A percentile compares a stretch with the other conserved stretches of the same genome.
phyloP scores from a whole-genome alignment of 192 early-diverging fungal genomes.

The Rhizoclosmatium globosum region DNA sequence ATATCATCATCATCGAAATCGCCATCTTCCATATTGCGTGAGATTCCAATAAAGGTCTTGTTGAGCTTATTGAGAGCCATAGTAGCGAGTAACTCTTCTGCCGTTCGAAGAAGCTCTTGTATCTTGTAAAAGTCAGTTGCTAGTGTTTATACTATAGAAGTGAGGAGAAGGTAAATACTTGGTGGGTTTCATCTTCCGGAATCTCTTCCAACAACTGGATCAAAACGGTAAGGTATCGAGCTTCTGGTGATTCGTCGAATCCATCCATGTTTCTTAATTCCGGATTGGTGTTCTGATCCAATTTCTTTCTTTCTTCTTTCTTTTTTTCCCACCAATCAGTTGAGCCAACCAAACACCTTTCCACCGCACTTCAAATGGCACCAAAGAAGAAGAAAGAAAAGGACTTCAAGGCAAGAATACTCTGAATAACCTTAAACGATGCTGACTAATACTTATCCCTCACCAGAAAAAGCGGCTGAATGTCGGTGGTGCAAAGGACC shows the following conservation, averaged over 20 bases:
- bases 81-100: constrained; percentile 15
- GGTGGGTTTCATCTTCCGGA: constrained; percentile 4
- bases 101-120: constrained; percentile 1
- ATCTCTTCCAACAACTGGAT: constrained; percentile 11
- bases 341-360: neutral
- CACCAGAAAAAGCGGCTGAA: constrained; percentile 28
- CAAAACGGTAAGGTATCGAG: neutral
- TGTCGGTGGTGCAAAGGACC: constrained; percentile 16
- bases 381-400: constrained; percentile 34
- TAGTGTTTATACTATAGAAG: neutral
- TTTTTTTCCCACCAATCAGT: neutral
- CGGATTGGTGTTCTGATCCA: neutral
- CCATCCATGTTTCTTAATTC: constrained; percentile 1
- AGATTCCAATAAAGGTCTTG: neutral
- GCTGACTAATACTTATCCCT: neutral
- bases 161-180: neutral
- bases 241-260: constrained; percentile 3
- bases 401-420: constrained; percentile 12
- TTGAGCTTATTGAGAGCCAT: constrained; percentile 30
- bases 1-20: neutral
- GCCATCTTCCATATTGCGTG: neutral
- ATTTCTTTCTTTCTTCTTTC: constrained; percentile 18
- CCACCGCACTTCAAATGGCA: neutral
- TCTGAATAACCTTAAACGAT: neutral
- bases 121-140: neutral